Evolutionary conservation across 2,329 filamentous ascomycete species (phyloP).

Genomic region (Apiospora koreana): DNA sequence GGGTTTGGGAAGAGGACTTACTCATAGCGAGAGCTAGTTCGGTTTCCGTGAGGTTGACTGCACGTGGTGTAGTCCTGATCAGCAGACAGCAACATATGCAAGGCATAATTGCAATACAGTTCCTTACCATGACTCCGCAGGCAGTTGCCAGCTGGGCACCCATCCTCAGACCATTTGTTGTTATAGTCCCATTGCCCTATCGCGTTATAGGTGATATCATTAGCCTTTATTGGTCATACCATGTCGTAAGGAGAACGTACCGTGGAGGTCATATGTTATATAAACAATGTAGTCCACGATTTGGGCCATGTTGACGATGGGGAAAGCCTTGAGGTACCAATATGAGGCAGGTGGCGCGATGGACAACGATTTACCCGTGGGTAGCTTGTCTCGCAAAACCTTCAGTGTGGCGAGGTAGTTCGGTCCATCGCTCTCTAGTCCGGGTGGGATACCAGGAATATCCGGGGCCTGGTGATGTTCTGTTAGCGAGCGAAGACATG

Average conservation of each 20-base stretch:
- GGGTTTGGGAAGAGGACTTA: too few relatives aligned
- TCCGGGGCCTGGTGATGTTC: slow-evolving; percentile 13
- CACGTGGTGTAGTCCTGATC: too few relatives aligned
- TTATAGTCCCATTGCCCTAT: slow-evolving; percentile 27
- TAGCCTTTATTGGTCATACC: too few relatives aligned
- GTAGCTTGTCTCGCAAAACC: slow-evolving; percentile 11
- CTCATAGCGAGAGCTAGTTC: slow-evolving; percentile 34
- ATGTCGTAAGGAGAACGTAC: too few relatives aligned
- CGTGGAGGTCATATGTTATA: slow-evolving; percentile 37
- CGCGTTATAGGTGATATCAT: too few relatives aligned
- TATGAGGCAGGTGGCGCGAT: slow-evolving; percentile 40
- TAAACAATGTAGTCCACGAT: slow-evolving; percentile 36
- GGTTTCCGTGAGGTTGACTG: not conserved
- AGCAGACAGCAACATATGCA: too few relatives aligned
- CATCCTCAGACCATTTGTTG: slow-evolving; percentile 6
- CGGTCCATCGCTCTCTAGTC: slow-evolving; percentile 14
- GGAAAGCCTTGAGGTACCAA: slow-evolving; percentile 40
- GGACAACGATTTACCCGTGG: slow-evolving; percentile 31
- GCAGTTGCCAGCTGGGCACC: slow-evolving; percentile 26
- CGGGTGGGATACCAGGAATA: slow-evolving; percentile 10
- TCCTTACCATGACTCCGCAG: slow-evolving; percentile 33
- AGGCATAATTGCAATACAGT: too few relatives aligned
- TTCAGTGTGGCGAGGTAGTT: slow-evolving; percentile 19
- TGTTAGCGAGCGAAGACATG: too few relatives aligned
- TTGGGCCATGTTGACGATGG: slow-evolving; percentile 32